Evolutionary conservation across 139 green algal genomes (phyloP).

Genomic region (Chlorella sp.): DNA sequence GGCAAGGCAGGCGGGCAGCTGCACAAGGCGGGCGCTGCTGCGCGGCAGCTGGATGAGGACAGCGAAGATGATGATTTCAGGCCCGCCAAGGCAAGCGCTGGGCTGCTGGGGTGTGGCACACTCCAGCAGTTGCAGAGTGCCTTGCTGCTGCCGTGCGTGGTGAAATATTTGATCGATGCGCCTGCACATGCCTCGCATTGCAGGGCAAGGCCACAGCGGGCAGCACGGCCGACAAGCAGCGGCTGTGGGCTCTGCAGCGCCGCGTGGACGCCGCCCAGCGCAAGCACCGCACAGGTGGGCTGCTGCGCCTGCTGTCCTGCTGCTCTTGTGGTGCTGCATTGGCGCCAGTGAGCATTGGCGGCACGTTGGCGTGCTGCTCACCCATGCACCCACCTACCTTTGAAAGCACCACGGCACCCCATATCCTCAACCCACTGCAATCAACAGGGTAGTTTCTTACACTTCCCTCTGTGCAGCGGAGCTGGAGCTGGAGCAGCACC

Average conservation of each 20-base stretch:
- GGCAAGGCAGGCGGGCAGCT: background rate
- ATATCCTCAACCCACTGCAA: too few relatives aligned
- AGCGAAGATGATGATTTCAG: background rate
- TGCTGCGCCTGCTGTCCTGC: background rate
- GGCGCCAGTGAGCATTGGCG: too few relatives aligned
- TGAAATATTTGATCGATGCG: too few relatives aligned
- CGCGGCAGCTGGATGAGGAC: background rate
- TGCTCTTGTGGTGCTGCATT: too few relatives aligned
- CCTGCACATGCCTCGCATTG: background rate
- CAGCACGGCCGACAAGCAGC: background rate
- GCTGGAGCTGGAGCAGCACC: conserved; percentile 4
- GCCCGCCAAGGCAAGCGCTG: too few relatives aligned
- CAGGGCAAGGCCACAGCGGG: background rate
- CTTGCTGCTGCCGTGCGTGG: too few relatives aligned
- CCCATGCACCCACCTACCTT: too few relatives aligned
- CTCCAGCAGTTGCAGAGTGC: too few relatives aligned
- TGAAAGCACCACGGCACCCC: too few relatives aligned
- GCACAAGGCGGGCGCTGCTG: background rate
- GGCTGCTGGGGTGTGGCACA: too few relatives aligned
- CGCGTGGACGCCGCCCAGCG: background rate
- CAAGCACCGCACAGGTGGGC: background rate
- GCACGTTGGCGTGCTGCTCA: too few relatives aligned
- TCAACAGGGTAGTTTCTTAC: too few relatives aligned
- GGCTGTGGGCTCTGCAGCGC: background rate
- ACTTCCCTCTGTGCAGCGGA: background rate